phyloP scores from a whole-genome alignment of 257 asterid genomes.

The Solanum etuberosum region DNA sequence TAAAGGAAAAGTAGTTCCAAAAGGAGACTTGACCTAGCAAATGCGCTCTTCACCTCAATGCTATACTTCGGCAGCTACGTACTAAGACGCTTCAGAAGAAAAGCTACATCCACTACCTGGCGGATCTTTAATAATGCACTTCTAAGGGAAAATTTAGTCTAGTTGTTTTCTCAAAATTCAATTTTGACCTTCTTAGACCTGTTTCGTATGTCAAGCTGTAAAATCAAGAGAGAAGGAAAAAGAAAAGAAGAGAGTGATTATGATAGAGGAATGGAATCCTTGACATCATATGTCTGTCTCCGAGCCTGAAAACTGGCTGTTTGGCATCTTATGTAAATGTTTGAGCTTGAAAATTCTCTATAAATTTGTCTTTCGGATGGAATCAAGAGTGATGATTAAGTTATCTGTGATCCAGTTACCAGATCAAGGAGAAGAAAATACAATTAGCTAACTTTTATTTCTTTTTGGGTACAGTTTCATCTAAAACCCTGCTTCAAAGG shows the following conservation, averaged over 20 bases:
- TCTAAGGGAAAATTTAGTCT: neutral
- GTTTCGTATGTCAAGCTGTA: neutral
- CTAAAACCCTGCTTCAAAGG: constrained; percentile 53
- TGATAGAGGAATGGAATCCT: neutral
- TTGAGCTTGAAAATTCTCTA: neutral
- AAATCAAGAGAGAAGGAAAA: neutral
- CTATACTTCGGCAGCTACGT: neutral
- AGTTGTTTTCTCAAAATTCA: neutral
- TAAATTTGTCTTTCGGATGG: neutral
- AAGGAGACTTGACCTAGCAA: neutral
- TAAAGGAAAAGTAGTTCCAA: neutral
- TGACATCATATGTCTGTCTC: neutral
- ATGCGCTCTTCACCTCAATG: neutral
- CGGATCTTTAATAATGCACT: neutral
- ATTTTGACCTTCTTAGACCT: neutral
- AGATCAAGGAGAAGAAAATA: neutral
- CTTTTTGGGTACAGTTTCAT: constrained; percentile 46
- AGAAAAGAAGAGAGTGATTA: neutral
- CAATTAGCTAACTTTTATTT: neutral
- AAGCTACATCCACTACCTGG: neutral
- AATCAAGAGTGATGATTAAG: neutral
- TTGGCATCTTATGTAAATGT: neutral
- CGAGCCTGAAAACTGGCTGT: neutral
- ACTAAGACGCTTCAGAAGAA: neutral
- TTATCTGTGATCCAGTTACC: neutral